Evolutionary conservation across 768 basidiomycete genomes (phyloP).

Genomic region (Pleurotus pulmonarius): DNA sequence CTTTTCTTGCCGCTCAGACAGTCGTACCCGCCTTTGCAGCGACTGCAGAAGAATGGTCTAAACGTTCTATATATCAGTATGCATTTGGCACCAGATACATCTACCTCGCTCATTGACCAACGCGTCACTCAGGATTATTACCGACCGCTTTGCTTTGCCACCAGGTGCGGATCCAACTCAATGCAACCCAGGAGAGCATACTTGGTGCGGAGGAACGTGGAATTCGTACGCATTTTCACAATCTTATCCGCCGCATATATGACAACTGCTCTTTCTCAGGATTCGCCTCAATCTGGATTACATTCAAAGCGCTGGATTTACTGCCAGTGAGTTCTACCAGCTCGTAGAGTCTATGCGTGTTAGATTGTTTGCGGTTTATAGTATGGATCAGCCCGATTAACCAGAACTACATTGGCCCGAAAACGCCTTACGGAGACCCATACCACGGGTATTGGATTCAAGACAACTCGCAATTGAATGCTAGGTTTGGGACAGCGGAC

Average conservation of each 20-base stretch:
- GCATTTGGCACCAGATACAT: constrained; percentile 13
- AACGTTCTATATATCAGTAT: constrained; percentile 79
- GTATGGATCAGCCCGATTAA: constrained; percentile 85
- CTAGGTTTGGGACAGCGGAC: constrained; percentile 58
- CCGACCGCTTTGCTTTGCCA: constrained; percentile 74
- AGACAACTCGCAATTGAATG: constrained; percentile 59
- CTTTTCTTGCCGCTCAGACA: constrained; percentile 21
- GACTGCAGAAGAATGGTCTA: constrained; percentile 71
- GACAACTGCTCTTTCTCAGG: constrained; percentile 19
- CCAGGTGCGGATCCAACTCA: constrained; percentile 42
- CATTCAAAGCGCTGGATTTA: constrained; percentile 79
- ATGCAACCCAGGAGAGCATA: constrained; percentile 59
- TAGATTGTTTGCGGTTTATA: constrained; percentile 17
- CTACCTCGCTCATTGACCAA: background rate
- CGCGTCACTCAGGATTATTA: constrained; percentile 48
- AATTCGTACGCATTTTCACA: constrained; percentile 35
- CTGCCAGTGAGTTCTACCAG: constrained; percentile 48
- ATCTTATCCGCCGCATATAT: too few species aligned
- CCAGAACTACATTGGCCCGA: constrained; percentile 71
- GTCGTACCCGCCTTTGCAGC: constrained; percentile 43
- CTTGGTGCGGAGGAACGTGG: constrained; percentile 90
- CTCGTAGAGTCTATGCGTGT: background rate
- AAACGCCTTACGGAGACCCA: constrained; percentile 72
- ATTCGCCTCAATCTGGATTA: constrained; percentile 80
- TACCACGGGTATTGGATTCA: constrained; percentile 88